These are phyloP conservation scores for Parastagonospora nodorum DNA, from an alignment of 2,329 filamentous ascomycete genomes.

Conservation along the genomic window DNA sequence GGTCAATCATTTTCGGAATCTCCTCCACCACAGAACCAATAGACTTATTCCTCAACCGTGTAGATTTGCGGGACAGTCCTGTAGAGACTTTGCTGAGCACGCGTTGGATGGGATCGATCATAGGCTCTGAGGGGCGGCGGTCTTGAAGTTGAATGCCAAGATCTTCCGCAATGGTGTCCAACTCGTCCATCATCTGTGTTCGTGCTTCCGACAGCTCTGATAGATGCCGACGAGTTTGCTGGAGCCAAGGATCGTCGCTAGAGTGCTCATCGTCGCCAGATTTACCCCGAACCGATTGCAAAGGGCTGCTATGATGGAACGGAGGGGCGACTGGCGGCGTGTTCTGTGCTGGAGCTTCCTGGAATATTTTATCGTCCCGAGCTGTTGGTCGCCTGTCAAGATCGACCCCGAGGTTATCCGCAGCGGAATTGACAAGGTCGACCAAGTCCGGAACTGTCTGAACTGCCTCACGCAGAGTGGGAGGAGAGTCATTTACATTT, in stretches of 20 bases:
- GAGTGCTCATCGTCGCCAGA: slow-evolving; percentile 7
- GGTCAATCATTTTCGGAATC: slow-evolving; percentile 16
- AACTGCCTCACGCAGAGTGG: slow-evolving; percentile 23
- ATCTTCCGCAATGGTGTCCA: slow-evolving; percentile 38
- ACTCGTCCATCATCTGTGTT: slow-evolving; percentile 27
- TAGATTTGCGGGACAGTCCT: slow-evolving; percentile 9
- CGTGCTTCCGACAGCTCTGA: slow-evolving; percentile 26
- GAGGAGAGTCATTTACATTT: slow-evolving; percentile 38
- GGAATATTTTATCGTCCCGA: slow-evolving; percentile 32
- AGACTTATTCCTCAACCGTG: slow-evolving; percentile 22
- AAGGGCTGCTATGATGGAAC: neutral
- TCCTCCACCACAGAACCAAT: slow-evolving; percentile 21
- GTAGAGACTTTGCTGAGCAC: slow-evolving; percentile 15
- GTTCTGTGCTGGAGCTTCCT: slow-evolving; percentile 25
- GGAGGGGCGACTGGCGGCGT: slow-evolving; percentile 8
- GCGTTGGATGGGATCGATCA: slow-evolving; percentile 11
- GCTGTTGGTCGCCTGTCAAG: slow-evolving; percentile 26
- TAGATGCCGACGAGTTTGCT: slow-evolving; percentile 23
- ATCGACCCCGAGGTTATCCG: slow-evolving; percentile 43
- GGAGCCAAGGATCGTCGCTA: slow-evolving; percentile 23
- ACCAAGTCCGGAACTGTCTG: slow-evolving; percentile 44
- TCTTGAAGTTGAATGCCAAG: slow-evolving; percentile 28
- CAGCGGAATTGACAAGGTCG: slow-evolving; percentile 43
- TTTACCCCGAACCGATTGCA: slow-evolving; percentile 5
- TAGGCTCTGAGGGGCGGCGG: slow-evolving; percentile 1